These are phyloP conservation scores for Kalaharituber pfeilii DNA, from an alignment of 2,329 filamentous ascomycete genomes.

Conservation along the genomic window DNA sequence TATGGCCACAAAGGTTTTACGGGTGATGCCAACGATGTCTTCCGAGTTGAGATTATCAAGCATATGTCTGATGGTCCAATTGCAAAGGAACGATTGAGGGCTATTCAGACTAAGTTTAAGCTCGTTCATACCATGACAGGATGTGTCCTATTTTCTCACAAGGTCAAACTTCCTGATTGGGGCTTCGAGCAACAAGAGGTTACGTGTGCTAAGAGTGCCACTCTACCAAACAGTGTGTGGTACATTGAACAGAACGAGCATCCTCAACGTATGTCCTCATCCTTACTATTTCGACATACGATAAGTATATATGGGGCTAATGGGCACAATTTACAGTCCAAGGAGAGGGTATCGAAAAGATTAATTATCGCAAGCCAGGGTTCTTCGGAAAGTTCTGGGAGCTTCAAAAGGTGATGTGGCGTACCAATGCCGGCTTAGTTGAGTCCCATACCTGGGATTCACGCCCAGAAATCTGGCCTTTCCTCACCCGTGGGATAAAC, in stretches of 20 bases:
- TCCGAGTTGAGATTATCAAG: slow-evolving; percentile 88
- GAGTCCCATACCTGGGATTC: slow-evolving; percentile 98
- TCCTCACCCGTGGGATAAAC: slow-evolving; percentile 87
- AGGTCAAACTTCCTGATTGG: slow-evolving; percentile 97
- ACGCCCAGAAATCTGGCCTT: slow-evolving; percentile 79
- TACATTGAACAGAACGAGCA: slow-evolving; percentile 87
- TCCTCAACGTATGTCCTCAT: slow-evolving; percentile 35
- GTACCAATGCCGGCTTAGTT: slow-evolving; percentile 84
- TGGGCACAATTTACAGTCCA: slow-evolving; percentile 30
- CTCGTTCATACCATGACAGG: slow-evolving; percentile 94
- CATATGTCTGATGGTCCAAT: slow-evolving; percentile 60
- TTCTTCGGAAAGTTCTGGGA: slow-evolving; percentile 98
- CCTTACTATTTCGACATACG: neutral
- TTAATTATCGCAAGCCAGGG: slow-evolving; percentile 85
- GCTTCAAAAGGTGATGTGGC: slow-evolving; percentile 97
- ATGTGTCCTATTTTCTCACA: slow-evolving; percentile 92
- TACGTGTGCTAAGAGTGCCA: slow-evolving; percentile 84
- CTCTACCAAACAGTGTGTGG: slow-evolving; percentile 91
- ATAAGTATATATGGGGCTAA: too few relatives aligned
- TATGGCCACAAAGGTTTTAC: slow-evolving; percentile 96
- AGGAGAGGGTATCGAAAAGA: slow-evolving; percentile 61
- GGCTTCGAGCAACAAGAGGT: slow-evolving; percentile 97
- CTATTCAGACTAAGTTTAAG: slow-evolving; percentile 92
- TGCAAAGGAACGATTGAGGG: slow-evolving; percentile 71
- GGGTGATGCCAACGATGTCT: slow-evolving; percentile 90